Base-by-base conservation (phyloP, 345 rosid genomes). In the Rubroshorea leprosula region DNA sequence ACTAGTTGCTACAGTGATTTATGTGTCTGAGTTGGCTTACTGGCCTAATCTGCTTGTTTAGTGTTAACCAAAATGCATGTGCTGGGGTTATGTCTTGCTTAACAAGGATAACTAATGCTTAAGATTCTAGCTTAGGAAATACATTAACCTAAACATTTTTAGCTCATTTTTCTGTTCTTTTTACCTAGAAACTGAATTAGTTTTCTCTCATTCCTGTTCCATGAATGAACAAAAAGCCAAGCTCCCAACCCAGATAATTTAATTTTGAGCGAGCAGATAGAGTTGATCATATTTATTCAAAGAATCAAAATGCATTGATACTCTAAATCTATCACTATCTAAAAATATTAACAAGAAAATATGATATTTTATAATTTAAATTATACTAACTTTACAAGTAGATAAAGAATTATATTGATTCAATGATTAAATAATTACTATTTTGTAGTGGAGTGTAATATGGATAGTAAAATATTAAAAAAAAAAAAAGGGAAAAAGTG, bases 11-110 rank as follows among this genome's bases (percentile, higher is more conserved):
- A 35, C 41, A 13, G 41, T 35, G 41, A 35, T 35, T 27, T 27
- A 27, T 61, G 24, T 38, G 47, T 25, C 52, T 20, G 12, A 18
- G 44, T 49, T 1, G 19, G 51, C 44, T 18, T 41, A 49, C 57
- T 61, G 16, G 12, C 45, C 45, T 39, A 8, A 39, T 39, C 50
- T 65, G 59, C 54, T 51, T 51, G 58, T 58, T 57, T 50, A 27
- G 31, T 27, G 31, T 60, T 54, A 31, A 49, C 49, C 27, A 45
- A 46, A 12, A 25, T 64, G 61, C 61, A 39, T 49, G 50, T 54
- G 55, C 54, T 20, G 54, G 61, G 13, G 13, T 23, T 18, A 29
- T 38, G 64, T 23, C 56, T 49, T 55, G 27, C 47, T 15, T 22
- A 8, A 54, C 11, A 9, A 26, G 17, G 41, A 35, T 35, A 35